Conservation (phyloP, 129 eudicot genomes). For the Logfia minima region DNA sequence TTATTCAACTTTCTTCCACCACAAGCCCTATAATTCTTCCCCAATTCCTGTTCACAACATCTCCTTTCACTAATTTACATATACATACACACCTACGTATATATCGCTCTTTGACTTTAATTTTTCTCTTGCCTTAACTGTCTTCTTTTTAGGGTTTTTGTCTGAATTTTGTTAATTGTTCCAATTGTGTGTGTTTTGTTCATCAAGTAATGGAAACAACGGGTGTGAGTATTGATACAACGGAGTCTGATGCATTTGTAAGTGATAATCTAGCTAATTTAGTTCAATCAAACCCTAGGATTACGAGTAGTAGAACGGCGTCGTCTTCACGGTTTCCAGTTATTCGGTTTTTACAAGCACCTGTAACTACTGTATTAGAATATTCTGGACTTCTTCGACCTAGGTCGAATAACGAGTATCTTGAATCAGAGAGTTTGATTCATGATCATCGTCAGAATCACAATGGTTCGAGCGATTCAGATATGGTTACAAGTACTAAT, state of each 20-base stretch:
- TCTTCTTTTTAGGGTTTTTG: background rate
- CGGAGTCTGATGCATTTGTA: conserved; percentile 21
- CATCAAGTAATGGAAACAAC: conserved; percentile 31
- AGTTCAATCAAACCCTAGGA: conserved; percentile 4
- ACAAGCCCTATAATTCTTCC: conserved; percentile 30
- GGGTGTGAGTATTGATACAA: conserved; percentile 19
- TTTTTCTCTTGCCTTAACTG: background rate
- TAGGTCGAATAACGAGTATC: conserved; percentile 32
- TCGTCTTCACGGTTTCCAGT: conserved; percentile 31
- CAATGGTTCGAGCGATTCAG: conserved; percentile 24
- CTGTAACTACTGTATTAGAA: conserved; percentile 58
- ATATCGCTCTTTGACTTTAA: conserved; percentile 33
- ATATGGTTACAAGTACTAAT: conserved; percentile 25
- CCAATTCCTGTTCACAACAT: conserved; percentile 19
- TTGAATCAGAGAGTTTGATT: conserved; percentile 42
- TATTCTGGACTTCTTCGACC: conserved; percentile 49
- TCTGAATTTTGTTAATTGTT: conserved; percentile 19
- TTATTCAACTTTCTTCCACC: conserved; percentile 18
- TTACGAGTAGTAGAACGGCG: conserved; percentile 20
- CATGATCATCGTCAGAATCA: conserved; percentile 7
- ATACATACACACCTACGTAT: conserved; percentile 17
- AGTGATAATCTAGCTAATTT: conserved; percentile 18
- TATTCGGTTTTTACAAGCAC: conserved; percentile 58
- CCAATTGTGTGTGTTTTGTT: background rate
- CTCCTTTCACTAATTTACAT: background rate